Percentiles rank a stretch among this genome's conserved stretches.
Conservation (phyloP, 768 basidiomycete species). For the Trametes cubensis region DNA sequence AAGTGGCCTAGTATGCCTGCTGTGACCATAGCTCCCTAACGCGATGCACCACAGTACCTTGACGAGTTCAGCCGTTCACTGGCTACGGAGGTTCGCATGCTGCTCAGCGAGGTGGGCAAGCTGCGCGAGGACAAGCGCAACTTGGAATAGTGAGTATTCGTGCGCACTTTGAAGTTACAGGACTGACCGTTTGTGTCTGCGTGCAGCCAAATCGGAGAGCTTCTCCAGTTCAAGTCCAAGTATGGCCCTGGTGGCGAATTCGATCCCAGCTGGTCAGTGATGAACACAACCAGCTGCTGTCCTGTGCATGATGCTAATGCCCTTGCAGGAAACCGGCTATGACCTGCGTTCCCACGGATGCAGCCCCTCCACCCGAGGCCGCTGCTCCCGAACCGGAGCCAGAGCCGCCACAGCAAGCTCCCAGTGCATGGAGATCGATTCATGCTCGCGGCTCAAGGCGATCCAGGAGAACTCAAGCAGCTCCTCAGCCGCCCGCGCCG, state of each 20-base stretch:
- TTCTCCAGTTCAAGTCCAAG: slow-evolving; percentile 71
- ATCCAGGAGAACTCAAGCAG: slow-evolving; percentile 22
- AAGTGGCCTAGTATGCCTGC: slow-evolving; percentile 33
- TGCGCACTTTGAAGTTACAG: neutral
- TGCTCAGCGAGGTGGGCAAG: slow-evolving; percentile 82
- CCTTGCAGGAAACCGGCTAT: slow-evolving; percentile 21
- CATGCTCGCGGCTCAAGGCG: slow-evolving; percentile 20
- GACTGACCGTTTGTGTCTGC: neutral
- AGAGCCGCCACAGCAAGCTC: slow-evolving; percentile 21
- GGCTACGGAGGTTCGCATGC: slow-evolving; percentile 80
- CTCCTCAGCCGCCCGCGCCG: slow-evolving; percentile 19
- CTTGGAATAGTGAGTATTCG: slow-evolving; percentile 70
- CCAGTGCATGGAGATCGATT: slow-evolving; percentile 26
- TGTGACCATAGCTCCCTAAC: slow-evolving; percentile 5
- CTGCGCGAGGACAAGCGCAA: slow-evolving; percentile 77
- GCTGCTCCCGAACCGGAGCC: slow-evolving; percentile 28
- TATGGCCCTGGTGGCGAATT: slow-evolving; percentile 87
- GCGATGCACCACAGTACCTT: slow-evolving; percentile 56
- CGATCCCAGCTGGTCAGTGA: slow-evolving; percentile 72
- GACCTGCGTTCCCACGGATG: slow-evolving; percentile 20
- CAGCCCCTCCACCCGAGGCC: slow-evolving; percentile 30
- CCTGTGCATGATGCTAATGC: neutral
- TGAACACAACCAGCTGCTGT: neutral
- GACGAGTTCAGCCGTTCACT: slow-evolving; percentile 87
- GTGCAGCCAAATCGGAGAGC: slow-evolving; percentile 72